A percentile compares a stretch with the other conserved stretches of the same genome.
phyloP scores from a whole-genome alignment of 208 protist genomes.

The Crithidia brevicula region DNA sequence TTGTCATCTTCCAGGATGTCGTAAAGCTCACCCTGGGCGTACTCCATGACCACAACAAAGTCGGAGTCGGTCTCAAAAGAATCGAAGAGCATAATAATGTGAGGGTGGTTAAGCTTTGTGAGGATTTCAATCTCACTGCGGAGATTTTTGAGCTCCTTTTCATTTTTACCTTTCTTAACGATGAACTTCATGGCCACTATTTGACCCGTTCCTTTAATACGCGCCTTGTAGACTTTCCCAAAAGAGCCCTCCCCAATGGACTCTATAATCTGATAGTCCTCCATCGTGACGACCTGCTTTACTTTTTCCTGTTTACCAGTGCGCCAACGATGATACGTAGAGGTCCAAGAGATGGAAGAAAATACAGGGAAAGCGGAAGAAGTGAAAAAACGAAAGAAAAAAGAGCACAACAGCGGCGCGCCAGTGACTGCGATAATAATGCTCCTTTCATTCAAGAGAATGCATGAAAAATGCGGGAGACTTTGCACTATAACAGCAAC shows the following conservation, averaged over 20 bases:
- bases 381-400: conserved; percentile 27
- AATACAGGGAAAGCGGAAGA: conserved; percentile 16
- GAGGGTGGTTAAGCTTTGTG: conserved; percentile 94
- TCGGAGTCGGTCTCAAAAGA: conserved; percentile 96
- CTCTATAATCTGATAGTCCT: conserved; percentile 94
- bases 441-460: background rate
- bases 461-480: background rate
- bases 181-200: conserved; percentile 99
- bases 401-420: background rate
- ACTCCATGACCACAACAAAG: conserved; percentile 95
- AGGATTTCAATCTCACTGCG: conserved; percentile 97
- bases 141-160: conserved; percentile 94
- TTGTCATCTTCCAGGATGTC: conserved; percentile 96
- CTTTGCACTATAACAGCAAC: too few relatives aligned
- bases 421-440: too few relatives aligned
- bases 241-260: conserved; percentile 98
- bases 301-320: background rate
- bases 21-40: conserved; percentile 94
- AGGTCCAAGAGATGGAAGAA: background rate
- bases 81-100: conserved; percentile 97
- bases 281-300: conserved; percentile 51
- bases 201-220: conserved; percentile 92
- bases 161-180: conserved; percentile 94
- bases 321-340: background rate
- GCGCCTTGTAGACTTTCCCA: conserved; percentile 98